Conservation (phyloP, 169 alveolate genomes). For the Cryptosporidium ubiquitum region DNA sequence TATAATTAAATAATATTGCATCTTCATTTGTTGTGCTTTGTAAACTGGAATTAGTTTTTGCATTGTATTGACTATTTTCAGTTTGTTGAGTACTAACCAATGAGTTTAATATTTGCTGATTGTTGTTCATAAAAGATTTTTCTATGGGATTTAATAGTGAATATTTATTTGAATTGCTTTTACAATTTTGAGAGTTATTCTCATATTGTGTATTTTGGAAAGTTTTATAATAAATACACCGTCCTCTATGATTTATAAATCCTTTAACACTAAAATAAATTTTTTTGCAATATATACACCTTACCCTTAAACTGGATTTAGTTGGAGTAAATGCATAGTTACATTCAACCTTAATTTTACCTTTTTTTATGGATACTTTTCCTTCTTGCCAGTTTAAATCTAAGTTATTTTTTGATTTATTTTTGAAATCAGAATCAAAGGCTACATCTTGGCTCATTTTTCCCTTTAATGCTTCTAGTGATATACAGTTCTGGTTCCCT, state of each 20-base stretch:
- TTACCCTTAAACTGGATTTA: conserved; percentile 55
- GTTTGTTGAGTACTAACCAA: conserved; percentile 17
- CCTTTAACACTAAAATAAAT: conserved; percentile 49
- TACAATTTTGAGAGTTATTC: not conserved
- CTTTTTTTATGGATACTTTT: conserved; percentile 46
- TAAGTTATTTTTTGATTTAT: conserved; percentile 2
- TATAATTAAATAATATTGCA: not conserved
- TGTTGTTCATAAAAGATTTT: not conserved
- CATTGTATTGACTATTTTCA: conserved; percentile 28
- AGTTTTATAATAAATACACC: conserved; percentile 22
- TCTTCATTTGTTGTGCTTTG: not conserved
- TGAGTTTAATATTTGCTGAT: conserved; percentile 3
- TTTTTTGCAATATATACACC: conserved; percentile 50
- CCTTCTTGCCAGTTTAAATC: conserved; percentile 73
- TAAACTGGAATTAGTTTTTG: not conserved
- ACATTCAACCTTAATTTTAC: conserved; percentile 34
- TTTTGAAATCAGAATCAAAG: conserved; percentile 6
- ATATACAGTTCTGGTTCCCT: conserved; percentile 9
- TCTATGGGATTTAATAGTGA: not conserved
- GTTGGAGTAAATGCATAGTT: conserved; percentile 74
- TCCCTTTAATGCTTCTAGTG: conserved; percentile 41
- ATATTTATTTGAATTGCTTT: not conserved
- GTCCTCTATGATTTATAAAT: conserved; percentile 42
- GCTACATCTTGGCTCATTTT: conserved; percentile 51
- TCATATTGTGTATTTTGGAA: not conserved